Evolutionary conservation across 331 rosid genomes (phyloP).

Genomic region (Malus hybrid): DNA sequence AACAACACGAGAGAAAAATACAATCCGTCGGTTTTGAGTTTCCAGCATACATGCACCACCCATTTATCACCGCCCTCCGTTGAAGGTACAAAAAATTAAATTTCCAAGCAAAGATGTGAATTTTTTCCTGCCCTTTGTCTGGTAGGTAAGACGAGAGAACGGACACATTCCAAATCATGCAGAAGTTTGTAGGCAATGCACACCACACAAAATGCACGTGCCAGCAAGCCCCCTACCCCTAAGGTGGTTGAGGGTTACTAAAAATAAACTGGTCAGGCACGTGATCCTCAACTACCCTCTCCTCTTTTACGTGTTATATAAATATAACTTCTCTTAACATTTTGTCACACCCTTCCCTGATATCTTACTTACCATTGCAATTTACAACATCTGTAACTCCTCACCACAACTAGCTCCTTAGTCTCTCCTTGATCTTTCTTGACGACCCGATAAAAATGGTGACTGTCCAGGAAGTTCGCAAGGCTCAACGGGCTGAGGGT

Average conservation of each 20-base stretch:
- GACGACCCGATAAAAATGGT: not conserved
- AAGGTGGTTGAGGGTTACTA: not conserved
- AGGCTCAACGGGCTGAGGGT: conserved; percentile 18
- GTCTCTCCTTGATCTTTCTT: not conserved
- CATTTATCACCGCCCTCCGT: too few species aligned
- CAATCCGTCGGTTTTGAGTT: too few species aligned
- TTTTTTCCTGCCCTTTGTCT: too few species aligned
- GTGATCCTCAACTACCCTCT: not conserved
- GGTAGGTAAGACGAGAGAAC: too few species aligned
- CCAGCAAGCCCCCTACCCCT: not conserved
- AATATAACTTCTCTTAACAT: not conserved
- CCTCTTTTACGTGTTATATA: not conserved
- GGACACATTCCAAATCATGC: too few species aligned
- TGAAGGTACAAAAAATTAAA: too few species aligned
- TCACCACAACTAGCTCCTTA: not conserved
- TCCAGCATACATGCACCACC: too few species aligned
- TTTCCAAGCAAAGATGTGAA: too few species aligned
- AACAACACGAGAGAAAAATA: too few species aligned
- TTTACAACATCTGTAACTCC: too few species aligned
- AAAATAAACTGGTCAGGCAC: not conserved
- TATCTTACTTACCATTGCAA: not conserved
- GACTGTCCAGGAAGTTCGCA: conserved; percentile 17
- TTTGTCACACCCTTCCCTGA: not conserved
- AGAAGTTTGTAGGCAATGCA: not conserved
- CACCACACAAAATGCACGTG: not conserved